Evolutionary conservation across 1,139 yeast genomes (phyloP), one percentile per base, ranked within the genome.

Genomic region (Yamadazyma trypodendri): DNA sequence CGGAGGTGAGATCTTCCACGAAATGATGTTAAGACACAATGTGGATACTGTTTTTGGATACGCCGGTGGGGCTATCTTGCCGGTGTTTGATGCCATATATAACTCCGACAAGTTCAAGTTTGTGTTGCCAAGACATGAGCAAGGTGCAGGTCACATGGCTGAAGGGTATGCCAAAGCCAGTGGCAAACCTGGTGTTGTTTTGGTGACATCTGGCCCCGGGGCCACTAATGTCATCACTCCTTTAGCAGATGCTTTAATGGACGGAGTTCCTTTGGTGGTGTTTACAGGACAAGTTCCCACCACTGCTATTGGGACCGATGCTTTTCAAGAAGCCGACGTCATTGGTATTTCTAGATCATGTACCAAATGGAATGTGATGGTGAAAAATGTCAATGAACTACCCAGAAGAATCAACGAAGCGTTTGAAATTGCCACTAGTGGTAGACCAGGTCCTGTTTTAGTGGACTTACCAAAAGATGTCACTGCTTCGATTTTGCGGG

Each of bases 141-240:
- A 92, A 68, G 98, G 98, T 63, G 98, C 98, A 16, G 98, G 98
- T 36, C 98, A 92, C 65, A 92, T 92, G 98, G 98, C 98, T 38
- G 97, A 92, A 69, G 98, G 98, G 45, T 92, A 92, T 54, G 97
- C 98, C 40, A 77, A 95, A 52, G 98, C 95, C 24, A 67, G 77
- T 38, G 98, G 98, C 42, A 92, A 88, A 62, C 94, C 97, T n/a
- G 98, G 98, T 68, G 96, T 92, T 49, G 97, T 92, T 41, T 73
- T 92, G 55, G 98, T 92, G 37, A 92, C 98, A 13, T 88, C 97
- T 1, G 98, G 98, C 38, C 98, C 98, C 12, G 98, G 97, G 56
- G 98, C 98, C 33, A 92, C 98, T 39, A 92, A 92, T 58, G 96
- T 92, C 44, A 81, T 92, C 46, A 92, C 98, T 13, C 97, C 98